These are phyloP conservation scores for Funneliformis mosseae DNA, from an alignment of 192 early-diverging fungal species.

Conservation along the genomic window DNA sequence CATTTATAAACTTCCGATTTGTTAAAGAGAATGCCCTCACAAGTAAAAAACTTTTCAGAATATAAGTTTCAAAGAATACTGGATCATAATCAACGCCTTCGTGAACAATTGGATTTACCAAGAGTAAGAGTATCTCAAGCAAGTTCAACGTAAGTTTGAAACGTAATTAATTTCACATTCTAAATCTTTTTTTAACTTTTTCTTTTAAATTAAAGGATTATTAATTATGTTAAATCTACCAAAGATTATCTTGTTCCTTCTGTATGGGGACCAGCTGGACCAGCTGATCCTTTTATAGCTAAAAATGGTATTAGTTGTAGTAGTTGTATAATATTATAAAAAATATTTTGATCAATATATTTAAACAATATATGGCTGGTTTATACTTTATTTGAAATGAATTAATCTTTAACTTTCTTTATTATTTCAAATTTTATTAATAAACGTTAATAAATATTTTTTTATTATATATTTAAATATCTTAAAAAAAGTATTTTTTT, in stretches of 20 bases:
- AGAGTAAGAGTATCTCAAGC: constrained; percentile 47
- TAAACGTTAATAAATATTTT: no score
- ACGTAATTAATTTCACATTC: neutral
- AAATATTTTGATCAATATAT: neutral
- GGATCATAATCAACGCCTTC: constrained; percentile 43
- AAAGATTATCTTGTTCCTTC: constrained; percentile 29
- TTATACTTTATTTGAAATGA: no score
- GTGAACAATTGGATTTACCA: constrained; percentile 46
- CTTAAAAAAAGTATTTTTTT: no score
- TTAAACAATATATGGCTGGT: no score
- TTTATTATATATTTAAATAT: no score
- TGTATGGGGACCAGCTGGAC: constrained; percentile 27
- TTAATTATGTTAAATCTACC: constrained; percentile 21
- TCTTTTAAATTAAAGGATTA: neutral
- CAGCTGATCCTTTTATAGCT: constrained; percentile 15
- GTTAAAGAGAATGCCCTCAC: neutral
- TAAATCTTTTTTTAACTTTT: neutral
- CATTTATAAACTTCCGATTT: neutral
- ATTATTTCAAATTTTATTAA: no score
- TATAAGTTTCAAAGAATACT: constrained; percentile 44
- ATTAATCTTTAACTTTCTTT: no score
- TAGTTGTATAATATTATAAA: constrained; percentile 1
- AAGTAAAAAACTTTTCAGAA: constrained; percentile 44
- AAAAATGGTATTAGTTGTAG: constrained; percentile 3
- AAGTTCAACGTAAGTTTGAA: constrained; percentile 31